Evolutionary conservation across 345 rosid species (phyloP).

Genomic region (Clarkia xantiana): DNA sequence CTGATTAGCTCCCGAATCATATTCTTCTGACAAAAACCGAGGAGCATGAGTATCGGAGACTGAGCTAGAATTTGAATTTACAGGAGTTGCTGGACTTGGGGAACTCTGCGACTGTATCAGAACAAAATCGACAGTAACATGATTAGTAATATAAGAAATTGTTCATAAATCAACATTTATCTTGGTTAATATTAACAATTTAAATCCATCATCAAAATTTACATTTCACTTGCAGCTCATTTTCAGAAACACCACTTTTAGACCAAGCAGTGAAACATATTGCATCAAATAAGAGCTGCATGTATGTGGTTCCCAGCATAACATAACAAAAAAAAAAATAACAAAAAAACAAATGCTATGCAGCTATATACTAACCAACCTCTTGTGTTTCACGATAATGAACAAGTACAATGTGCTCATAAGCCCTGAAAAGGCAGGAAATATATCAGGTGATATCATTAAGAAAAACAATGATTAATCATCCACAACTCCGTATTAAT

Average conservation of each 20-base stretch:
- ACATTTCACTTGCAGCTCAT: no score
- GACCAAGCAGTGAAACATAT: no score
- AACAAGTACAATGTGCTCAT: constrained; percentile 90
- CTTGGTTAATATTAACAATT: background rate
- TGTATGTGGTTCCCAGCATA: background rate
- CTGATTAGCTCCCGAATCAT: constrained; percentile 39
- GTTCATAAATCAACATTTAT: background rate
- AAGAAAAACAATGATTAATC: background rate
- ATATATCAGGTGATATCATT: background rate
- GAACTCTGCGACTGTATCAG: constrained; percentile 34
- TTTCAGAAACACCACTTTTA: no score
- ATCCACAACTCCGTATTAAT: constrained; percentile 4
- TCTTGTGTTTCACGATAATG: constrained; percentile 95
- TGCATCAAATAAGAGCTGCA: no score
- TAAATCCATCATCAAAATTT: background rate
- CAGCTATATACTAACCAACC: constrained; percentile 24
- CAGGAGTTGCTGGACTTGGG: constrained; percentile 41
- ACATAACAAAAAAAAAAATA: background rate
- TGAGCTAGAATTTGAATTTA: constrained; percentile 76
- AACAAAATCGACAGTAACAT: background rate
- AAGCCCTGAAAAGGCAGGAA: constrained; percentile 33
- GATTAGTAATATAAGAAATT: background rate
- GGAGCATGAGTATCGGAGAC: constrained; percentile 40
- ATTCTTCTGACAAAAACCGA: constrained; percentile 39
- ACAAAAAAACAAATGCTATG: background rate